Base-by-base conservation (phyloP, 805 yeast genomes). In the Kazachstania viticola region DNA sequence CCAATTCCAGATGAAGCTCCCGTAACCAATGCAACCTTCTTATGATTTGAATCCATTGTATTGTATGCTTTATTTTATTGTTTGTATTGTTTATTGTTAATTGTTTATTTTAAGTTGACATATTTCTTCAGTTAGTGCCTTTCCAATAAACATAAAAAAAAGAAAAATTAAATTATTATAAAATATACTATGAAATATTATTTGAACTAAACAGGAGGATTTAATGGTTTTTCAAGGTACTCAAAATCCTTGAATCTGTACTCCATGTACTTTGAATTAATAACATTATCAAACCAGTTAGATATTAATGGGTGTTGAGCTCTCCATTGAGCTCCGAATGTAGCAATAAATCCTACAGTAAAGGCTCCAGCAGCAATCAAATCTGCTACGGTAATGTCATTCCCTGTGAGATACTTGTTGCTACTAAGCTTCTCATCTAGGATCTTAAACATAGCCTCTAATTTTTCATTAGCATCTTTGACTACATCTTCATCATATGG, bases 401-500 rank as follows among this genome's bases (percentile, higher is more conserved):
- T 47, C 66, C 63, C 44, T 67, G 52, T 47, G 73, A 65, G 62
- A 72, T 68, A 29, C 56, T 54, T 65, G 78, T 87, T 51, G 30
- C 45, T 49, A 30, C n/a, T n/a, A n/a, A n/a, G n/a, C n/a, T n/a
- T n/a, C n/a, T n/a, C n/a, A n/a, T n/a, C n/a, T n/a, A n/a, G n/a
- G n/a, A n/a, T n/a, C n/a, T n/a, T n/a, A n/a, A n/a, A n/a, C n/a
- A n/a, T n/a, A n/a, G n/a, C n/a, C n/a, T 63, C 67, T 41, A 65
- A 47, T 37, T 49, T 43, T 19, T 51, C 67, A 14, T 28, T 30
- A 29, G 59, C 58, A 23, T 60, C 65, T 33, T 73, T 74, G 39
- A 69, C 69, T 27, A 40, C 51, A 28, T 73, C 75, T 72, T 79
- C 77, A 79, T 79, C 76, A 77, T 71, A 82, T 40, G 88, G 84